Evolutionary conservation across 129 eudicot genomes (phyloP), one percentile per base, ranked within the genome.

Genomic region (Ambrosia trifida): DNA sequence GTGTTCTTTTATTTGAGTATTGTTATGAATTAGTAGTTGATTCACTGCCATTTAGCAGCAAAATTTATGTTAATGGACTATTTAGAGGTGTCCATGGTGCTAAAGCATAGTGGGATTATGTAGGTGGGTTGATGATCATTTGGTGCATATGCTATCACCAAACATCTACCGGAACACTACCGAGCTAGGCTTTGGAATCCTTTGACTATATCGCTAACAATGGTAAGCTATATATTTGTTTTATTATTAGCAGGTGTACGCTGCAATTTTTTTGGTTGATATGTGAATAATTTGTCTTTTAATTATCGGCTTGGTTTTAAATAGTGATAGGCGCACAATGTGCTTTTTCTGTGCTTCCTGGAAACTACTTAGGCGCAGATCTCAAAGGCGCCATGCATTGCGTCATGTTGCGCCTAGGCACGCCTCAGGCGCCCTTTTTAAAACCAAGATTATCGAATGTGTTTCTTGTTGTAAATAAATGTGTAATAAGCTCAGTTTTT

Each of bases 121-220:
- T 71, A 83, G 91, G 84, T 86, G 91, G 91, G 91, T 86, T 62
- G 91, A 86, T 78, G 77, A 78, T 61, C 91, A 86, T 73, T 74
- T 86, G 78, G 91, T 86, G 76, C 91, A 86, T 78, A 67, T 86
- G 76, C 59, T 86, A 64, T 86, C 91, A 6, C 88, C 91, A 64
- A 86, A 86, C 74, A 86, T 86, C 44, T 86, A 86, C 67, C 88
- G 91, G 11, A 71, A 72, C 51, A 68, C 86, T 20, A 67, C 84
- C 9, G 91, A 86, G 78, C n/a, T n/a, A n/a, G n/a, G 91, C 91
- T 75, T 69, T 86, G 53, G 91, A 86, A 66, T 86, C 91, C 46
- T 86, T 86, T 41, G 81, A 83, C 60, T 86, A 86, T 66, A 83
- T 86, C 46, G 76, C 91, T 5, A 83, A 66, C 78, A 85, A 86